Evolutionary conservation across 1,139 yeast species (phyloP), one percentile per base, ranked within the genome.

Genomic region (Insectozyma bohioensis): DNA sequence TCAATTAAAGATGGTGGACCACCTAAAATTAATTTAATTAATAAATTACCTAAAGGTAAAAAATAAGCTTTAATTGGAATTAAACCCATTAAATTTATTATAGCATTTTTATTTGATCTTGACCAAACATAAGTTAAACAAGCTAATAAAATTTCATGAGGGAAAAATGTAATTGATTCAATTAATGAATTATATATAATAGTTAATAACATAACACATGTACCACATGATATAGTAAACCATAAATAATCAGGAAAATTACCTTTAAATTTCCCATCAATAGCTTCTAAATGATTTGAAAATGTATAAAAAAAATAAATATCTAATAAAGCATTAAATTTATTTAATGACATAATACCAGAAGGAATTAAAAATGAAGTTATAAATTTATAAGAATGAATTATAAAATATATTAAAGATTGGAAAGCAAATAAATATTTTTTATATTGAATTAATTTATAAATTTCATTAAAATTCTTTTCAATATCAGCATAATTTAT

Each of bases 41-140:
- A 72, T 23, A 77, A 45, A 26, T 75, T 70, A 30, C 76, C 79
- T 7, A 78, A 58, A 3, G 85, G 85, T 36, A 78, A 56, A 40
- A 78, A 66, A 34, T 76, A 75, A 0, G 81, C 83, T 45, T 75
- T 75, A 27, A 78, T 68, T 3, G 80, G 78, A 36, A 79, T 54
- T 36, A 79, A 54, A 1, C 74, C 73, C 47, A 76, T 56, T 41
- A 78, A 72, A 42, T 67, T 72, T 30, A 77, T 75, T 20, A 60
- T 60, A 25, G 74, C 63, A 46, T 70, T 65, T 50, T 76, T 74
- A 51, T 64, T 69, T 2, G 67, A 57, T 26, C 83, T 56, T 12
- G 81, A 73, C 84, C 84, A 78, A 21, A 78, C 67, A 48, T 69
- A 78, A 2, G 80, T 72, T 34, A 78, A 63, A 25, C 82, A 75